These are phyloP conservation scores for Trametes elegans DNA, from an alignment of 768 basidiomycete genomes.

Conservation along the genomic window DNA sequence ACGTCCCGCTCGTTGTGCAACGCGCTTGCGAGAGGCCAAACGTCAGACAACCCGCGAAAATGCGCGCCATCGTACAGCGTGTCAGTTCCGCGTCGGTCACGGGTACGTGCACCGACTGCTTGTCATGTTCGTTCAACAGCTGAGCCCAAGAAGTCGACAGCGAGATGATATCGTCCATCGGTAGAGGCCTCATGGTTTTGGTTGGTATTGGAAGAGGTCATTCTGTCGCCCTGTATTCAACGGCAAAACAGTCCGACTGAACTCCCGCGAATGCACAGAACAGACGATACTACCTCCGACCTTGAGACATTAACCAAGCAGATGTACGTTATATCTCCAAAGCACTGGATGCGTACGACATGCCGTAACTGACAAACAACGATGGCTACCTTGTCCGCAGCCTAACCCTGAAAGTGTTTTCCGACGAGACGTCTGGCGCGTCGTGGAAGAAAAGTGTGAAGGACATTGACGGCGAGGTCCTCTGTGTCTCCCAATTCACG, in stretches of 20 bases:
- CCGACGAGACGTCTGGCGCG: slow-evolving; percentile 48
- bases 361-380: background rate
- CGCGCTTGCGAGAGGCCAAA: background rate
- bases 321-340: slow-evolving; percentile 50
- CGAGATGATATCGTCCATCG: slow-evolving; percentile 77
- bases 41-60: slow-evolving; percentile 34
- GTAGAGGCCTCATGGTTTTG: slow-evolving; percentile 83
- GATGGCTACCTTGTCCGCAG: slow-evolving; percentile 35
- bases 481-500: slow-evolving; percentile 96
- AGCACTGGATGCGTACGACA: background rate
- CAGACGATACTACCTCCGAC: slow-evolving; percentile 83
- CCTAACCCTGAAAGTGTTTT: slow-evolving; percentile 71
- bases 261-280: slow-evolving; percentile 26
- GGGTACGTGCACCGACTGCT: slow-evolving; percentile 43
- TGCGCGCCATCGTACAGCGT: slow-evolving; percentile 87
- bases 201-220: slow-evolving; percentile 84
- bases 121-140: background rate
- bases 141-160: slow-evolving; percentile 58
- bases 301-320: slow-evolving; percentile 74
- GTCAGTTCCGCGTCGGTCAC: slow-evolving; percentile 83
- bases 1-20: background rate
- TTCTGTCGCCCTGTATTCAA: slow-evolving; percentile 1
- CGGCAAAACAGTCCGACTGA: slow-evolving; percentile 18
- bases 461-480: slow-evolving; percentile 85
- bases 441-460: slow-evolving; percentile 90